Percentiles rank a stretch among this genome's conserved stretches.
Conservation (phyloP, 306 rosid genomes). For the Rubus idaeus region DNA sequence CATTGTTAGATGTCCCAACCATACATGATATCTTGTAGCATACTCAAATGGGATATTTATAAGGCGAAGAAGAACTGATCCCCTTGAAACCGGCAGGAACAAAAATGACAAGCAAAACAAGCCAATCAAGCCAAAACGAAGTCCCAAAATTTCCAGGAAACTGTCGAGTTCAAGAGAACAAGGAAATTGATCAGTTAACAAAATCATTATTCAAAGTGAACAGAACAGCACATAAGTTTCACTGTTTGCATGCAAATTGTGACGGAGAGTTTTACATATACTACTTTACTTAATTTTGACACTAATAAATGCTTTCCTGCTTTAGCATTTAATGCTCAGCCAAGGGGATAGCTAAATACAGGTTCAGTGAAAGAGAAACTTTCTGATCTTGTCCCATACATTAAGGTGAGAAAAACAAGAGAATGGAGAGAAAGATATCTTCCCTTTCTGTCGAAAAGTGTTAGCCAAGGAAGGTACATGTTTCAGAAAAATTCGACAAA, state of each 20-base stretch:
- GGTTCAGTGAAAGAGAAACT: not conserved
- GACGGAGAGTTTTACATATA: not conserved
- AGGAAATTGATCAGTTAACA: slow-evolving; percentile 21
- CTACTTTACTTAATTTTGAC: not conserved
- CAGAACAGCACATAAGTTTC: not conserved
- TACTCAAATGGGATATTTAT: slow-evolving; percentile 87
- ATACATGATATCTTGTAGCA: slow-evolving; percentile 84
- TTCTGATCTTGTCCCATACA: not conserved
- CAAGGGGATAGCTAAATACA: not conserved
- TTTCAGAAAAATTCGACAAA: not conserved
- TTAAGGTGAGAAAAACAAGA: not conserved
- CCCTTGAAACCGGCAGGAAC: slow-evolving; percentile 85
- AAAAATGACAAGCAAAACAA: slow-evolving; percentile 65
- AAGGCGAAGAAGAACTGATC: slow-evolving; percentile 84
- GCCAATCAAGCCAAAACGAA: slow-evolving; percentile 66
- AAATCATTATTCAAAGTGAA: slow-evolving; percentile 6
- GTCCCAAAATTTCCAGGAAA: slow-evolving; percentile 52
- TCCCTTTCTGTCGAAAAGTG: not conserved
- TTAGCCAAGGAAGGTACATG: not conserved
- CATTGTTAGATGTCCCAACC: slow-evolving; percentile 99
- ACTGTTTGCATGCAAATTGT: not conserved
- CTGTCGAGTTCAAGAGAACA: slow-evolving; percentile 44
- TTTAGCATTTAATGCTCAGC: not conserved
- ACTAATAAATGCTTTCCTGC: not conserved
- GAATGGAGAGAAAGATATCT: no score